Conservation (phyloP, 192 early-diverging fungal genomes). For the Backusella australiensis region DNA sequence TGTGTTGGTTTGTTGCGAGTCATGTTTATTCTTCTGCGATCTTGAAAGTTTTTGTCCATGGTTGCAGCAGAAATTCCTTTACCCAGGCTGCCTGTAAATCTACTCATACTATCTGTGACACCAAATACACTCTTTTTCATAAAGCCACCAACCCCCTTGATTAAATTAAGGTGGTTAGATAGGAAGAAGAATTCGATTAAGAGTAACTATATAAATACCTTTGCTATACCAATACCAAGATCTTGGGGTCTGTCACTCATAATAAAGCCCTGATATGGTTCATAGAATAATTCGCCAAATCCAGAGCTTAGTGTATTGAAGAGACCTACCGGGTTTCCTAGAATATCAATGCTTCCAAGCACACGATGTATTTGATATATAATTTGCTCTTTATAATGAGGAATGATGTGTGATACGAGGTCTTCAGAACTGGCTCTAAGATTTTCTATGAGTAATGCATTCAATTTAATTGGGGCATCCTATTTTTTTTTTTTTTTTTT, state of each 20-base stretch:
- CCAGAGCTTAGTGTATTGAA: conserved; percentile 87
- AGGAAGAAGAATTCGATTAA: background rate
- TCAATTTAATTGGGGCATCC: conserved; percentile 77
- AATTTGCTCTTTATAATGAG: conserved; percentile 76
- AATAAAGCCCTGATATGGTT: conserved; percentile 87
- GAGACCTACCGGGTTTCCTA: conserved; percentile 84
- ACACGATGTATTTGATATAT: conserved; percentile 71
- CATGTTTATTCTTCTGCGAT: conserved; percentile 61
- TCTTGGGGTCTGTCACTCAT: conserved; percentile 84
- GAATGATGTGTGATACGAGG: conserved; percentile 64
- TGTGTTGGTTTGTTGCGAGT: conserved; percentile 80
- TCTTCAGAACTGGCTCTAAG: conserved; percentile 64
- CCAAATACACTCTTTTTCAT: conserved; percentile 89
- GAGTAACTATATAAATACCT: conserved; percentile 23
- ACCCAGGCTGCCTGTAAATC: conserved; percentile 82
- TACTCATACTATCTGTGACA: conserved; percentile 80
- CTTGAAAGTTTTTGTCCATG: conserved; percentile 81
- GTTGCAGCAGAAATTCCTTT: conserved; percentile 87
- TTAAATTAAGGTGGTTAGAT: background rate
- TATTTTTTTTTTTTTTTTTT: conserved; percentile 1
- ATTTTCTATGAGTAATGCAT: conserved; percentile 76
- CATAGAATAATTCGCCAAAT: conserved; percentile 88
- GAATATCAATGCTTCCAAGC: conserved; percentile 80
- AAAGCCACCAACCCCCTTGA: conserved; percentile 57
- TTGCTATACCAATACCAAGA: conserved; percentile 80